Percentiles rank a stretch among this genome's conserved stretches.
Conservation (phyloP, 768 basidiomycete genomes). For the Russula emetica region DNA sequence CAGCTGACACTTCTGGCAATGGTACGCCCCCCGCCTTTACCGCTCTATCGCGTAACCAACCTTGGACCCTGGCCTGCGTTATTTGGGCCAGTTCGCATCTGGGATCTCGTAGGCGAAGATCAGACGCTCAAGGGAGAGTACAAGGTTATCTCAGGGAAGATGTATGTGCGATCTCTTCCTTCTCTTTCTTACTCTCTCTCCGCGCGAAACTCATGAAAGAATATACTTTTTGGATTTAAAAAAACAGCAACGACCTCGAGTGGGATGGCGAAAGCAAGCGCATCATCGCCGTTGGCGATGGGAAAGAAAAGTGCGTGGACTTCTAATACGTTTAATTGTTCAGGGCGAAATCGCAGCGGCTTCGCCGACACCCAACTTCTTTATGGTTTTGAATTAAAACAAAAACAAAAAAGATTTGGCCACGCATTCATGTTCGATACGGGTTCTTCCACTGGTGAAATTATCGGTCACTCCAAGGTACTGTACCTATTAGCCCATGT, state of each 20-base stretch:
- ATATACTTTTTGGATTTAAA: not conserved
- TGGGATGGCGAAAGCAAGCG: constrained; percentile 98
- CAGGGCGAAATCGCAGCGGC: not conserved
- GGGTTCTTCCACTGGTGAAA: constrained; percentile 83
- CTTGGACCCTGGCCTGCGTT: constrained; percentile 3
- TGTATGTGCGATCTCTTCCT: constrained; percentile 44
- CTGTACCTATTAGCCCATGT: not conserved
- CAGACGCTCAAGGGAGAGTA: constrained; percentile 79
- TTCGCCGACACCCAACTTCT: not conserved
- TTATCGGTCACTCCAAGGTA: constrained; percentile 87
- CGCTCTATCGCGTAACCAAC: not conserved
- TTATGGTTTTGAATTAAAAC: not conserved
- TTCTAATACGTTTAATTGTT: not conserved
- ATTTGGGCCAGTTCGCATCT: constrained; percentile 63
- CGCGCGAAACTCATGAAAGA: not conserved
- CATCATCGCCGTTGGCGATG: constrained; percentile 92
- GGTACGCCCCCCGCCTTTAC: constrained; percentile 45
- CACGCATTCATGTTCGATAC: constrained; percentile 80
- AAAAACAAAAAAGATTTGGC: constrained; percentile 54
- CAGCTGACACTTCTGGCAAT: constrained; percentile 76
- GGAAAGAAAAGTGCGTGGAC: constrained; percentile 67
- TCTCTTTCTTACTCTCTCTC: not conserved
- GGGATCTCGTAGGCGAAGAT: constrained; percentile 88
- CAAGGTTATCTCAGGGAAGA: constrained; percentile 63
- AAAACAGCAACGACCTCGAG: constrained; percentile 76